Conservation (phyloP, 352 stramenopile species). For the Aphanomyces invadans region DNA sequence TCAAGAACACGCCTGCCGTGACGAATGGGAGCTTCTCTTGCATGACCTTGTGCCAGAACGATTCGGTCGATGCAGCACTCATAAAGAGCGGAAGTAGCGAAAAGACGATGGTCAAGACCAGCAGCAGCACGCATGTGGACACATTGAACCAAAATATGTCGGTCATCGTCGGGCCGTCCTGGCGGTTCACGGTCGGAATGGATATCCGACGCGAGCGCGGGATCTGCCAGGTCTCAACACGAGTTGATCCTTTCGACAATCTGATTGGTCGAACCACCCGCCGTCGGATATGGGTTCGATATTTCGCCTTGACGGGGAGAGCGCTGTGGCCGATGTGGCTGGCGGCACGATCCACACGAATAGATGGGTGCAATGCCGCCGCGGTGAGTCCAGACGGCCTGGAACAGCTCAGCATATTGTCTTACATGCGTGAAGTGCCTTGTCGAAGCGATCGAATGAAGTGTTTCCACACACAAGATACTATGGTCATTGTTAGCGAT, state of each 20-base stretch:
- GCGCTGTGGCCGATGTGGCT: neutral
- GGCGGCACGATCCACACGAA: neutral
- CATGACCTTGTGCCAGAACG: slow-evolving; percentile 39
- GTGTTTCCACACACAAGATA: too few species aligned
- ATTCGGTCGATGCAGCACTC: slow-evolving; percentile 34
- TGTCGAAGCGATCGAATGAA: too few species aligned
- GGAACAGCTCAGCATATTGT: too few species aligned
- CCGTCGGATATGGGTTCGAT: neutral
- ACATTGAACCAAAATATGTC: slow-evolving; percentile 43
- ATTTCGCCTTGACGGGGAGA: too few species aligned
- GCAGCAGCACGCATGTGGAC: slow-evolving; percentile 36
- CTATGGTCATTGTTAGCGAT: too few species aligned
- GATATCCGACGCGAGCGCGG: neutral
- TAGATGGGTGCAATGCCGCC: too few species aligned
- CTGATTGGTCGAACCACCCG: neutral
- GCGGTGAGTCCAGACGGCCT: too few species aligned
- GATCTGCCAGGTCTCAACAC: too few species aligned
- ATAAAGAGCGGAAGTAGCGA: slow-evolving; percentile 49
- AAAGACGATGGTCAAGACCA: slow-evolving; percentile 50
- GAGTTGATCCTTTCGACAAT: neutral
- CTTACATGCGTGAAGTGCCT: too few species aligned
- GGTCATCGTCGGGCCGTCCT: neutral
- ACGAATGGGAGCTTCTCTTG: slow-evolving; percentile 56
- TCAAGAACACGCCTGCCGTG: slow-evolving; percentile 54
- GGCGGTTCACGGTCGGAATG: neutral